Evolutionary conservation across 805 yeast genomes (phyloP).

Genomic region (Candida methanosorbosa): DNA sequence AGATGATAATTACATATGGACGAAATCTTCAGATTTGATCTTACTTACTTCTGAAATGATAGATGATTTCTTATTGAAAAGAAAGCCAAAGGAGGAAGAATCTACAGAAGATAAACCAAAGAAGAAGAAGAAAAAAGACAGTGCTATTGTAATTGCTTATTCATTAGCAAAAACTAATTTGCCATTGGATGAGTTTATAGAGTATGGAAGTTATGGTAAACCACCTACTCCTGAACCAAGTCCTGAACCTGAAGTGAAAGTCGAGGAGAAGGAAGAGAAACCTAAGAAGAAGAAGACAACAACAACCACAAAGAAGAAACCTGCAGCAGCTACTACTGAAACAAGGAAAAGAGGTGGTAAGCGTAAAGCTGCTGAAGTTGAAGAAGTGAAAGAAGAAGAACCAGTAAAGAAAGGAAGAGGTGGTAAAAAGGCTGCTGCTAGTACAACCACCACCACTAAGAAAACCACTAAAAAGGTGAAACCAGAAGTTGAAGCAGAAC

Average conservation of each 20-base stretch:
- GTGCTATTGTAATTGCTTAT: constrained; percentile 19
- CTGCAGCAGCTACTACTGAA: not conserved
- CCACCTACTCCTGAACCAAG: constrained; percentile 14
- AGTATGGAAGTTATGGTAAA: constrained; percentile 33
- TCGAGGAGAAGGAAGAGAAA: constrained; percentile 9
- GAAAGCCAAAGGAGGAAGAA: constrained; percentile 13
- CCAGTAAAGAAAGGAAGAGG: not conserved
- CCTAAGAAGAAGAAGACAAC: not conserved
- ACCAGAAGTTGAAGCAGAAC: constrained; percentile 4
- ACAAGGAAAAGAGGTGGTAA: not conserved
- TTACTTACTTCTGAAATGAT: constrained; percentile 34
- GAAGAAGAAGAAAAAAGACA: constrained; percentile 33
- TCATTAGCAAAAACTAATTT: constrained; percentile 29
- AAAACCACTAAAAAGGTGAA: not conserved
- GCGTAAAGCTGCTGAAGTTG: not conserved
- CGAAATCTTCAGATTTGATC: constrained; percentile 41
- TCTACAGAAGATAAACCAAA: constrained; percentile 21
- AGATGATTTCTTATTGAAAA: constrained; percentile 17
- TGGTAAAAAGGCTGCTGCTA: not conserved
- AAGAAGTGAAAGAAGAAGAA: not conserved
- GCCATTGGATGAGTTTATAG: constrained; percentile 37
- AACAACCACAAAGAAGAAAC: not conserved
- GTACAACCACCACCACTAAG: too few species aligned
- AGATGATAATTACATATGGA: constrained; percentile 71
- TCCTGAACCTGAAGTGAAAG: constrained; percentile 4